These are phyloP conservation scores for Aaosphaeria arxii DNA, from an alignment of 2,329 filamentous ascomycete genomes.

Conservation along the genomic window DNA sequence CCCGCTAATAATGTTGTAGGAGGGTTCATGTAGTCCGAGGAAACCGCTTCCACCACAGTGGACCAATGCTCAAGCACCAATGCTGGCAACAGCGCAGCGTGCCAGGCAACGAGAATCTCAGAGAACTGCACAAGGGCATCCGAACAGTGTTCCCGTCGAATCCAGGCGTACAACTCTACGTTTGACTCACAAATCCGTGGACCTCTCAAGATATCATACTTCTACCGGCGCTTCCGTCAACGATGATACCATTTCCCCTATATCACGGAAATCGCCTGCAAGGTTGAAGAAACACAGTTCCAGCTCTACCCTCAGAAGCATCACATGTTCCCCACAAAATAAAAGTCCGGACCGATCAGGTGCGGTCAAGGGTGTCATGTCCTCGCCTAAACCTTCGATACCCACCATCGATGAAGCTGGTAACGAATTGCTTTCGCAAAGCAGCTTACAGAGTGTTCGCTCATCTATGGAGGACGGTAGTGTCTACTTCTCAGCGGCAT, in stretches of 20 bases:
- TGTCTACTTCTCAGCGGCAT: slow-evolving; percentile 7
- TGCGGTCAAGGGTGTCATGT: neutral
- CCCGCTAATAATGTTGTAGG: neutral
- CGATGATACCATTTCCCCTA: slow-evolving; percentile 11
- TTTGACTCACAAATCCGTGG: slow-evolving; percentile 13
- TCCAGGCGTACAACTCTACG: slow-evolving; percentile 9
- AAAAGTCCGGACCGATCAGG: neutral
- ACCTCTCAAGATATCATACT: slow-evolving; percentile 9
- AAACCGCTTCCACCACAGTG: slow-evolving; percentile 27
- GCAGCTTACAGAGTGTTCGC: neutral
- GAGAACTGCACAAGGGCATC: slow-evolving; percentile 5
- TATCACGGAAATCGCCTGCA: neutral
- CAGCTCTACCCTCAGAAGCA: neutral
- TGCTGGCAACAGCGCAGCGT: slow-evolving; percentile 19
- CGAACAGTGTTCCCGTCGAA: slow-evolving; percentile 11
- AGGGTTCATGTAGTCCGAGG: slow-evolving; percentile 12
- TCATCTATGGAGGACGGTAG: slow-evolving; percentile 4
- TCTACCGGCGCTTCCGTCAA: slow-evolving; percentile 17
- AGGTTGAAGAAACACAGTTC: neutral
- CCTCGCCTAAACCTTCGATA: neutral
- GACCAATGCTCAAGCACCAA: slow-evolving; percentile 13
- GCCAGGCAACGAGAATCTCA: slow-evolving; percentile 18
- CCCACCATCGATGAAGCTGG: neutral
- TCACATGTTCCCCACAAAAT: neutral
- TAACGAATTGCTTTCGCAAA: neutral